These are phyloP conservation scores for Triadica sebifera DNA, from an alignment of 345 rosid species.

Conservation along the genomic window DNA sequence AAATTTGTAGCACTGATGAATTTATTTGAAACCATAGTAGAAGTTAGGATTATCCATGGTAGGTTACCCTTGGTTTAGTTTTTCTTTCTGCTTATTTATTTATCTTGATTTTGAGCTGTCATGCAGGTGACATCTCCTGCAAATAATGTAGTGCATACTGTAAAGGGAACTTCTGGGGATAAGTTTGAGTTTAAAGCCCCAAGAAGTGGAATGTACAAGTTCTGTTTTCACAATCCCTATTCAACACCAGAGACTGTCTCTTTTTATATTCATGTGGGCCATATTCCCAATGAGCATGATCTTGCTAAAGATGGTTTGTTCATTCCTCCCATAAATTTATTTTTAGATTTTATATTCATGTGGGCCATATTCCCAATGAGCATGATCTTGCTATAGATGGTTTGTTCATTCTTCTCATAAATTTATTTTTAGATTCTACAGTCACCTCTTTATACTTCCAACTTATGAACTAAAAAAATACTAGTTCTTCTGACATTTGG, in stretches of 20 bases:
- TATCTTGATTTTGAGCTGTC: slow-evolving; percentile 2
- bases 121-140: slow-evolving; percentile 80
- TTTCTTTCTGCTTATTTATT: background rate
- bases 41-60: background rate
- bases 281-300: slow-evolving; percentile 88
- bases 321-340: background rate
- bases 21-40: background rate
- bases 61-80: background rate
- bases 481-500: slow-evolving; percentile 5
- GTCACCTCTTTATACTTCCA: slow-evolving; percentile 5
- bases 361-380: slow-evolving; percentile 91
- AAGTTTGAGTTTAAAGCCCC: slow-evolving; percentile 92
- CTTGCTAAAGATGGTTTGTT: slow-evolving; percentile 90
- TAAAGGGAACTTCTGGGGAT: slow-evolving; percentile 92
- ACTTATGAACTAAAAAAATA: background rate
- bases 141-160: slow-evolving; percentile 59
- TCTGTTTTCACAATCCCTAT: slow-evolving; percentile 89
- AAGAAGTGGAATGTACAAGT: slow-evolving; percentile 93
- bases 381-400: slow-evolving; percentile 96
- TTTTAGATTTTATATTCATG: slow-evolving; percentile 92
- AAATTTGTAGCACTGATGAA: background rate
- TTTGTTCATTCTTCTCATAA: slow-evolving; percentile 28
- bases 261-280: slow-evolving; percentile 91
- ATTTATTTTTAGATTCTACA: slow-evolving; percentile 2
- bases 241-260: slow-evolving; percentile 96